These are phyloP conservation scores for Torrubiella hemipterigena DNA, from an alignment of 2,329 filamentous ascomycete species.

Conservation along the genomic window DNA sequence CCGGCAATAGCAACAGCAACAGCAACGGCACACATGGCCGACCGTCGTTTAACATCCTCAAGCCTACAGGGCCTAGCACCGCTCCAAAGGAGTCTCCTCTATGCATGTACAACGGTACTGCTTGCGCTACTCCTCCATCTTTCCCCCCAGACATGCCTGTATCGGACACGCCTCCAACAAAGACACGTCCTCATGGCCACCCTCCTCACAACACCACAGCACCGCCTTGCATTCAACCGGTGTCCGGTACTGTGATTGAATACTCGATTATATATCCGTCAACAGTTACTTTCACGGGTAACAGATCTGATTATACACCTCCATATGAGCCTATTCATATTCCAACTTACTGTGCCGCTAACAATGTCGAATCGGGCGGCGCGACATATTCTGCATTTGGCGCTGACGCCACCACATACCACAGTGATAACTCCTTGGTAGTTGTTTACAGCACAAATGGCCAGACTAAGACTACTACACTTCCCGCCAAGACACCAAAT, in stretches of 20 bases:
- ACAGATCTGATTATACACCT: constrained; percentile 32
- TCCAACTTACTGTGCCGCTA: constrained; percentile 23
- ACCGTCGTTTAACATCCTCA: no score
- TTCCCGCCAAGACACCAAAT: no score
- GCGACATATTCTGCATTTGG: background rate
- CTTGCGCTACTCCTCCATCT: no score
- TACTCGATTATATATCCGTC: constrained; percentile 35
- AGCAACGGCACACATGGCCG: no score
- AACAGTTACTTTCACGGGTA: constrained; percentile 35
- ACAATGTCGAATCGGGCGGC: background rate
- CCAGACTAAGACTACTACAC: constrained; percentile 2
- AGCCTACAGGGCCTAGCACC: no score
- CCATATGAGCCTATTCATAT: constrained; percentile 28
- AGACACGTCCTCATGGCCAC: no score
- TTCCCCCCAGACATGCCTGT: no score
- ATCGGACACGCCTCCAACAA: no score
- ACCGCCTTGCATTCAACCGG: constrained; percentile 19
- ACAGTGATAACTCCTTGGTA: constrained; percentile 40
- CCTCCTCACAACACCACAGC: constrained; percentile 9
- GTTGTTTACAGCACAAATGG: background rate
- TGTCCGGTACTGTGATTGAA: constrained; percentile 19
- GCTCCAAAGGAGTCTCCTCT: no score
- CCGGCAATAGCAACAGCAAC: no score
- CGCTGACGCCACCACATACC: constrained; percentile 18
- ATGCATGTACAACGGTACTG: no score